Evolutionary conservation across 2,329 filamentous ascomycete genomes (phyloP), one percentile per base, ranked within the genome.

Genomic region (Madurella mycetomatis): DNA sequence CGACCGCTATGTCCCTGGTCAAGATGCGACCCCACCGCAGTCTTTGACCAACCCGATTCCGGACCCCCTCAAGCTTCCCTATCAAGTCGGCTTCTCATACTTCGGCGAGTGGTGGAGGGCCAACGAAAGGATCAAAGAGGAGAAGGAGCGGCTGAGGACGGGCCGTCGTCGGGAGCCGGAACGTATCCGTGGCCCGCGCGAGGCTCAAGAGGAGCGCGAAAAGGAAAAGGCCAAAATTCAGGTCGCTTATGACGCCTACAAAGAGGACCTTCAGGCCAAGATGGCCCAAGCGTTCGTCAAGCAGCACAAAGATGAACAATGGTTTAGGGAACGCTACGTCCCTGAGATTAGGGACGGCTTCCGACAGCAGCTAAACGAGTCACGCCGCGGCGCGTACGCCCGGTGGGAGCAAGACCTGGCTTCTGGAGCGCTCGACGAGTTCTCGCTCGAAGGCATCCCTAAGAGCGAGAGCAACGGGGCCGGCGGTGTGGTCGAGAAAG

Each of bases 271-370:
- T 1, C 84, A 87, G 64, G 83, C 80, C 4, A 86, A 85, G 68
- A 92, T 96, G 87, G 92, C 94, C 0, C 85, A 91, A 60, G 78
- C 82, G 1, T 99, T 99, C 68, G 94, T 99, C 41, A 83, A 87
- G 47, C 87, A 91, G 64, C 94, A 99, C 72, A 96, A 95, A 69
- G 85, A 85, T 42, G 94, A 99, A 70, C 92, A 99, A 68, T 99
- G 94, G 94, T 99, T 99, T 74, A 90, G 87, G 64, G 94, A 99
- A 72, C 86, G 90, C 68, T 99, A 99, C 65, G 86, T 95, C 31
- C 83, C 90, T 1, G 90, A 94, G 62, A 84, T 92, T 51, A 81
- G 89, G 49, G 86, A 92, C 61, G 79, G 81, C 1, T 83, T 96
- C 65, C 85, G 87, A 53, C 76, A 77, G 56, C 87, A 90, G 65